Conservation (phyloP, 768 basidiomycete genomes). For the Gymnopilus junonius region DNA sequence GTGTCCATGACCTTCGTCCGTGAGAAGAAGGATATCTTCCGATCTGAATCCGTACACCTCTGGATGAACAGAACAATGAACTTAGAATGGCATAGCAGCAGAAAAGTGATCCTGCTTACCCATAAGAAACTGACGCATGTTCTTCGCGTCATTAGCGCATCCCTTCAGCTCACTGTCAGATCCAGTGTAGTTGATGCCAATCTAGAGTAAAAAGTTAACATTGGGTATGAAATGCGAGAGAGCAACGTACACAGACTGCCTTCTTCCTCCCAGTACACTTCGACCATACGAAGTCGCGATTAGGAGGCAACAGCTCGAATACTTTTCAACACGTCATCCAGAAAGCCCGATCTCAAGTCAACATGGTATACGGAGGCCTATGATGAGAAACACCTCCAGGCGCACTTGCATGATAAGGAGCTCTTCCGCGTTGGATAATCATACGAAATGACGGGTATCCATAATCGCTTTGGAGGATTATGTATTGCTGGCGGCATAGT, state of each 20-base stretch:
- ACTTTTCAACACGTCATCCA: constrained; percentile 15
- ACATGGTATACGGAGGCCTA: neutral
- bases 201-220: constrained; percentile 39
- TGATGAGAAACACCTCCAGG: no score
- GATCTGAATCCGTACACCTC: constrained; percentile 54
- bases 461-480: neutral
- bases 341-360: neutral
- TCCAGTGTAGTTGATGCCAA: constrained; percentile 81
- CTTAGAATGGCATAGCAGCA: no score
- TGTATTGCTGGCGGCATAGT: neutral
- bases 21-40: constrained; percentile 73
- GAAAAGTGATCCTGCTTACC: constrained; percentile 36
- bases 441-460: neutral
- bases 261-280: constrained; percentile 83
- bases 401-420: neutral
- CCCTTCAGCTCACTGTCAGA: constrained; percentile 68
- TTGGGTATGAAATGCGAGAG: neutral
- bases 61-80: neutral
- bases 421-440: neutral
- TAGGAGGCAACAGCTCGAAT: constrained; percentile 15
- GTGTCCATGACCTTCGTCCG: constrained; percentile 50
- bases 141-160: no score
- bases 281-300: constrained; percentile 62
- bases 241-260: constrained; percentile 72
- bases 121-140: constrained; percentile 69